Conservation (phyloP, 202 grass and related monocot genomes). For the Panicum hallii region DNA sequence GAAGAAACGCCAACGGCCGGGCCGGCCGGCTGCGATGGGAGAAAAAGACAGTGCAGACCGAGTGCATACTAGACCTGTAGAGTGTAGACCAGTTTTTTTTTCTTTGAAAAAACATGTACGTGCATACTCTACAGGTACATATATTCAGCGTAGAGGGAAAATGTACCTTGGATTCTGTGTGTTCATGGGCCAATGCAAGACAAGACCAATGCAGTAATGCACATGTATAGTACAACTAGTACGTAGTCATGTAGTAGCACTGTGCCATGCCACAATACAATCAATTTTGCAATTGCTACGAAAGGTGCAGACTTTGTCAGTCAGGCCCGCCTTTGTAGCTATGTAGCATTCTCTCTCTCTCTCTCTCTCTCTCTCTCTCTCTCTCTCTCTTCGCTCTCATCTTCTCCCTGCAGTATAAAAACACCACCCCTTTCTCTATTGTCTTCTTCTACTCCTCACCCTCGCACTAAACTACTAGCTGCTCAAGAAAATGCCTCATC, state of each 20-base stretch:
- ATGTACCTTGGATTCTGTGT: constrained; percentile 15
- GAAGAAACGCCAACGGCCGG: background rate
- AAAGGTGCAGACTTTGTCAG: constrained; percentile 32
- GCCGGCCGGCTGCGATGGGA: background rate
- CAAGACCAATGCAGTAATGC: constrained; percentile 28
- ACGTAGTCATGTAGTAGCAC: constrained; percentile 29
- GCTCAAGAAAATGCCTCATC: constrained; percentile 31
- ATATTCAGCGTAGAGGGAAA: background rate
- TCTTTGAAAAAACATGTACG: background rate
- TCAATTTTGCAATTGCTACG: constrained; percentile 38
- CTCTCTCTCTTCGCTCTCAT: background rate
- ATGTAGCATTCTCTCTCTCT: background rate
- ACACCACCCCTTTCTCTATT: constrained; percentile 39
- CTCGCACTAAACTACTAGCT: constrained; percentile 5
- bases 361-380: no score
- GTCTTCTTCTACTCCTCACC: constrained; percentile 33
- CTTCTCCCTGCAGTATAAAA: constrained; percentile 41
- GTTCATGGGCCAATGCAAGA: constrained; percentile 28
- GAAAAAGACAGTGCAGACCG: no score
- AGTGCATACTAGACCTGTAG: background rate
- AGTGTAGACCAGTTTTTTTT: no score
- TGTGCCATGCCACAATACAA: constrained; percentile 29
- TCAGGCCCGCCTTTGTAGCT: background rate
- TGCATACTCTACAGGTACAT: background rate
- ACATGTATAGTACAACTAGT: background rate